Conservation (phyloP, 1,284 basidiomycete species). For the Sanghuangporus weigelae region DNA sequence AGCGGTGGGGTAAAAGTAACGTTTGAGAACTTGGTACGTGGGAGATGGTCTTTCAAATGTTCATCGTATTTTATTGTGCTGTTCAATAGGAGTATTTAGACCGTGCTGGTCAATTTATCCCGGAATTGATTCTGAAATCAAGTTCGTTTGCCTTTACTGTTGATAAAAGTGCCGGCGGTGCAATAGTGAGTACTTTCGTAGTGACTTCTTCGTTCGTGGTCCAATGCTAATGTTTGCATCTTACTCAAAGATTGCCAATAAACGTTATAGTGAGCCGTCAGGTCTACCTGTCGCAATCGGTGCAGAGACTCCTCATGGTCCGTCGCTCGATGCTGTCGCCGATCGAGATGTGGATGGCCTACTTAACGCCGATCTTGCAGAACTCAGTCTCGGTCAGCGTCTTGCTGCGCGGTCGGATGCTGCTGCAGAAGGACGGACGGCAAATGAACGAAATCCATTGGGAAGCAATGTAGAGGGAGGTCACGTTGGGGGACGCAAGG, state of each 20-base stretch:
- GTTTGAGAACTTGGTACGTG: constrained; percentile 62
- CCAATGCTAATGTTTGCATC: not conserved
- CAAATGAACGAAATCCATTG: constrained; percentile 22
- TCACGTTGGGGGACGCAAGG: not conserved
- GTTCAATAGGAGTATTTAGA: constrained; percentile 47
- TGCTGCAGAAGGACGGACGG: constrained; percentile 30
- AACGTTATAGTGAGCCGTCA: constrained; percentile 60
- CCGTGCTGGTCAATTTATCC: constrained; percentile 49
- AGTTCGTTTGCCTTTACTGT: constrained; percentile 5
- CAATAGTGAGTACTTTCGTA: constrained; percentile 18
- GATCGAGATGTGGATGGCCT: constrained; percentile 55
- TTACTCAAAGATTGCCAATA: constrained; percentile 35
- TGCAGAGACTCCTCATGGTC: constrained; percentile 54
- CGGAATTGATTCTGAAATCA: constrained; percentile 39
- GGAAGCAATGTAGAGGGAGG: constrained; percentile 42
- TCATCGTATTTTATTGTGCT: not conserved
- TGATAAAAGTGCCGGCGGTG: constrained; percentile 13
- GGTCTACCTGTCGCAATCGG: constrained; percentile 61
- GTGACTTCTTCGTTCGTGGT: not conserved
- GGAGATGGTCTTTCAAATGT: not conserved
- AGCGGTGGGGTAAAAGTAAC: constrained; percentile 62
- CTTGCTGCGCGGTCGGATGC: constrained; percentile 65
- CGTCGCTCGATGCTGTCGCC: constrained; percentile 47
- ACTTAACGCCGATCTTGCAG: constrained; percentile 81
- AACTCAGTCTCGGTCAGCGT: constrained; percentile 85